A percentile compares a stretch with the other conserved stretches of the same genome.
Conservation (phyloP, 2,329 filamentous ascomycete genomes). For the Nectriaceae sp. region DNA sequence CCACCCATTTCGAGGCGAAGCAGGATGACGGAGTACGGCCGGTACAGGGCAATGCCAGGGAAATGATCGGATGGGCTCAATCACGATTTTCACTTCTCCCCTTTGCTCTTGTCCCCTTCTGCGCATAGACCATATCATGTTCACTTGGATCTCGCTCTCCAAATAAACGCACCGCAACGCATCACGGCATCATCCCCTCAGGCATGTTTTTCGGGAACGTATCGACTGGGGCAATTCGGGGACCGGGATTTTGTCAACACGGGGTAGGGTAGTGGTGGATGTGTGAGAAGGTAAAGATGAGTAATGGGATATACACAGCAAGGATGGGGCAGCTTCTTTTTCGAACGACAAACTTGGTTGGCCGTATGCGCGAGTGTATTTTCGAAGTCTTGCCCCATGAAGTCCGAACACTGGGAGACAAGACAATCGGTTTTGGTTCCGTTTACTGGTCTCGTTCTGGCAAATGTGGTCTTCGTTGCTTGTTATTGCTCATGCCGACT, state of each 20-base stretch:
- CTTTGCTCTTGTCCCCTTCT: conserved; percentile 27
- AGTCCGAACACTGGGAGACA: neutral
- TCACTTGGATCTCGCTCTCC: conserved; percentile 34
- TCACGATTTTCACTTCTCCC: conserved; percentile 30
- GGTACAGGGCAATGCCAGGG: conserved; percentile 27
- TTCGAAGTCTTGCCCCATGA: neutral
- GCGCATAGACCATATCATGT: conserved; percentile 40
- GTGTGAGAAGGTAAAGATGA: no score
- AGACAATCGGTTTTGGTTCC: neutral
- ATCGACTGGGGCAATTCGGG: no score
- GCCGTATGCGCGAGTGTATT: neutral
- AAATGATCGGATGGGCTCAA: conserved; percentile 34
- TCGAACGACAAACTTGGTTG: no score
- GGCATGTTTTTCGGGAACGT: neutral
- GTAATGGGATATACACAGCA: no score
- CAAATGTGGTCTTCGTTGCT: neutral
- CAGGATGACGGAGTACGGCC: conserved; percentile 30
- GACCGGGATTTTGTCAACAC: no score
- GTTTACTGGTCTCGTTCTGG: neutral
- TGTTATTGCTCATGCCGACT: neutral
- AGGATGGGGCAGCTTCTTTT: no score
- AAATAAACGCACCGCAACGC: conserved; percentile 19
- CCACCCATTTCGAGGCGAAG: conserved; percentile 25
- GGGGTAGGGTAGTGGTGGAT: no score
- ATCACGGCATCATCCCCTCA: conserved; percentile 7